Conservation (phyloP, 768 basidiomycete genomes). For the Tubosaeta brunneosetosa region DNA sequence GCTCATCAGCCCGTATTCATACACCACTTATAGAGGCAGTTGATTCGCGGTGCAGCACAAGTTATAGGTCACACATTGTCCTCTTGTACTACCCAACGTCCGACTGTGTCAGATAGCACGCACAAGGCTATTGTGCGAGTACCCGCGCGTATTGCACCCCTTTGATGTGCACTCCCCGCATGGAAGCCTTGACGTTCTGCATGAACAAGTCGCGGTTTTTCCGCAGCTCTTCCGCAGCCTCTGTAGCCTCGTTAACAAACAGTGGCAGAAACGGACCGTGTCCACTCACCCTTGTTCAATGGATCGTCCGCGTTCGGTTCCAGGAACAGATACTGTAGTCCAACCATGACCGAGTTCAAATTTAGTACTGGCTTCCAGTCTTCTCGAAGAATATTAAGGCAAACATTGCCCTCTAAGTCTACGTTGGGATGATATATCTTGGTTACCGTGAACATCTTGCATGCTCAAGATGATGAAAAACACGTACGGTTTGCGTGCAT, state of each 20-base stretch:
- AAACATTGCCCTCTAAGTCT: constrained; percentile 97
- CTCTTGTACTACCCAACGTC: constrained; percentile 3
- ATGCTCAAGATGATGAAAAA: not conserved
- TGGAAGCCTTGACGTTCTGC: constrained; percentile 79
- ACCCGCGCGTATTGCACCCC: constrained; percentile 81
- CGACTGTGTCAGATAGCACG: constrained; percentile 3
- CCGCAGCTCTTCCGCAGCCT: constrained; percentile 92
- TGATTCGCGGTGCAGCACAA: constrained; percentile 26
- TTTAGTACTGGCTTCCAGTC: constrained; percentile 99
- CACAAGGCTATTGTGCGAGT: constrained; percentile 36
- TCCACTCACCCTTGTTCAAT: constrained; percentile 88
- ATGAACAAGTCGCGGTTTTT: constrained; percentile 82
- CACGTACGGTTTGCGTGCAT: constrained; percentile 83
- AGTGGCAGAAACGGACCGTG: not conserved
- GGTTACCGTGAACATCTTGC: constrained; percentile 2
- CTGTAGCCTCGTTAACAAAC: constrained; percentile 41
- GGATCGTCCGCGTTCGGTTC: constrained; percentile 99
- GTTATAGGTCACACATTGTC: constrained; percentile 5
- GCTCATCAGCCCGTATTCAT: constrained; percentile 88
- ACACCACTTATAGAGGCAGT: constrained; percentile 92
- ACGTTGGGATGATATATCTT: constrained; percentile 99
- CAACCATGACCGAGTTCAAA: constrained; percentile 97
- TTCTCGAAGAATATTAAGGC: constrained; percentile 96
- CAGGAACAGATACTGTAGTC: constrained; percentile 95
- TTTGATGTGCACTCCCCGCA: constrained; percentile 77